Evolutionary conservation across 106 monocot species (phyloP), one percentile per base, ranked within the genome.

Genomic region (Hemerocallis citrina): DNA sequence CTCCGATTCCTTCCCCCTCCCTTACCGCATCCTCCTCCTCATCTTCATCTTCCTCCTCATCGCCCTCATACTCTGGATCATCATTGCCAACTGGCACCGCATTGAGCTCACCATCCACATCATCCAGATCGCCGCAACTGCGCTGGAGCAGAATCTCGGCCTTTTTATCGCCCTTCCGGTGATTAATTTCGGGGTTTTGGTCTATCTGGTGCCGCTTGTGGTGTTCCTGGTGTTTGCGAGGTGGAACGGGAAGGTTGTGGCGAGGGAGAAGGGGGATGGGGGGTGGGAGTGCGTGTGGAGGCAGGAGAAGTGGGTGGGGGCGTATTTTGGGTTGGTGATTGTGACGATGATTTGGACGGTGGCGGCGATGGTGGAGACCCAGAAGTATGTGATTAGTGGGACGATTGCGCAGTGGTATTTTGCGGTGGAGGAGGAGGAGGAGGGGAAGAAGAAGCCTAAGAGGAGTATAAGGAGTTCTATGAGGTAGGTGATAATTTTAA

Each of bases 321-420:
- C 84, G 10, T 94, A 94, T 46, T 94, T 80, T 38, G 69, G 80
- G 5, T 40, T 94, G 48, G 93, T 74, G 13, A 78, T 94, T 19
- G 44, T 94, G 24, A 83, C 77, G 5, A 85, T 94, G 82, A 20
- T 94, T 15, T 94, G 93, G 93, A 74, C 83, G 1, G 65, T 65
- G 37, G 69, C 79, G 22, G 42, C 71, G 17, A 83, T 88, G 76
- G 33, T 89, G 34, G 89, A 94, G 72, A 80, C 85, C 7, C 73
- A 89, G 60, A 78, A 76, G 57, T 94, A 75, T 76, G 89, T 86
- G 49, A 77, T 85, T 50, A 89, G 85, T 51, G 93, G 85, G 52
- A 83, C 85, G 37, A 41, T 94, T n/a, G 89, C 89, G 12, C 85
- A 83, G 67, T 94, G 93, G 93, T 94, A 89, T 59, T 94, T 94